A percentile compares a stretch with the other conserved stretches of the same genome.
These are phyloP conservation scores for Avena insularis DNA, from an alignment of 176 grass and related monocot species.

Conservation along the genomic window DNA sequence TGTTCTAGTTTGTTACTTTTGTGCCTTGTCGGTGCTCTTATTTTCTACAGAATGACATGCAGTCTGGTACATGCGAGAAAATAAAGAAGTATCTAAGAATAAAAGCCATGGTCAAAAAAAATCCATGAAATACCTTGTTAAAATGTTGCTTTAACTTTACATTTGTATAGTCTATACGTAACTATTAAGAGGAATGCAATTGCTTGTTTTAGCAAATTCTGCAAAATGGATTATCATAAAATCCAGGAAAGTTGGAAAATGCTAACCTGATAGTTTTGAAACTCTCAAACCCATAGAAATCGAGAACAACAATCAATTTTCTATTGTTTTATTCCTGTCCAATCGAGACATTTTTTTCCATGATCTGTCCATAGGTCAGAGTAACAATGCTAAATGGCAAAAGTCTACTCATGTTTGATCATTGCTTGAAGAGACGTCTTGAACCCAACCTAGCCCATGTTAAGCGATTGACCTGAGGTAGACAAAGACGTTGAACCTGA, in stretches of 20 bases:
- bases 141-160: slow-evolving; percentile 98
- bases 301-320: slow-evolving; percentile 94
- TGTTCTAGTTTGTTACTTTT: no score
- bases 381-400: slow-evolving; percentile 23
- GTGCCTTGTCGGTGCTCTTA: no score
- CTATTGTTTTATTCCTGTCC: slow-evolving; percentile 95
- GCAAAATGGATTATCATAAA: not conserved
- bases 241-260: slow-evolving; percentile 20
- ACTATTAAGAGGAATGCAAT: slow-evolving; percentile 59
- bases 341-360: slow-evolving; percentile 95
- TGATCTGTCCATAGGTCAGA: slow-evolving; percentile 64
- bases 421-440: no score
- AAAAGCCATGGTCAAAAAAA: slow-evolving; percentile 21
- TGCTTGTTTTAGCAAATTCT: slow-evolving; percentile 26
- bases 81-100: not conserved
- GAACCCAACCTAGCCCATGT: no score
- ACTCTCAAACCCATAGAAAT: slow-evolving; percentile 99
- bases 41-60: no score
- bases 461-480: no score
- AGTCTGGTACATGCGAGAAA: no score
- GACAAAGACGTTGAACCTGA: no score
- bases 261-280: slow-evolving; percentile 95
- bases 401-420: no score
- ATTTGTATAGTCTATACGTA: slow-evolving; percentile 98
- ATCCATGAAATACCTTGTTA: slow-evolving; percentile 69